These are phyloP conservation scores for Dentiscutata heterogama DNA, from an alignment of 371 early-diverging fungal genomes.

Conservation along the genomic window DNA sequence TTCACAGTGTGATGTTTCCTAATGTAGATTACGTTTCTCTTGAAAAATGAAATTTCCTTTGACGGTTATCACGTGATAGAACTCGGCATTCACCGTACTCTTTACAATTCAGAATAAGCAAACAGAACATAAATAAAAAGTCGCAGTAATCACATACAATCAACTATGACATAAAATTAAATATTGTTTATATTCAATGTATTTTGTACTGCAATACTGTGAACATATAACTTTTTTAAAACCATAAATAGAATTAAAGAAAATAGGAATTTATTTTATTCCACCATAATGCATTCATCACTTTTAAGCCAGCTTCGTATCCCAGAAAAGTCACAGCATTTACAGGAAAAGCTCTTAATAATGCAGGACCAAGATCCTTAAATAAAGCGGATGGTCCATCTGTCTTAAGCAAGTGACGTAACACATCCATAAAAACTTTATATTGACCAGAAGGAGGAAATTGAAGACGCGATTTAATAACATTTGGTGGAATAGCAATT, in stretches of 20 bases:
- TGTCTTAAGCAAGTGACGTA: constrained; percentile 81
- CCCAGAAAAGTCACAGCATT: constrained; percentile 73
- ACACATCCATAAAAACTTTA: constrained; percentile 81
- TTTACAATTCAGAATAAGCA: no score
- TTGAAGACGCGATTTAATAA: constrained; percentile 97
- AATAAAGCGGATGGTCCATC: constrained; percentile 96
- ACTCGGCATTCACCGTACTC: no score
- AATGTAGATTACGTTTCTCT: not conserved
- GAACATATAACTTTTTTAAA: no score
- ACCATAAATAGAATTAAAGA: no score
- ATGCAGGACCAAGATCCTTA: constrained; percentile 96
- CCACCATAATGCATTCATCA: constrained; percentile 33
- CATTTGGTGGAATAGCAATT: constrained; percentile 95
- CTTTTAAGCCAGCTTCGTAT: constrained; percentile 37
- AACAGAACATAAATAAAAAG: no score
- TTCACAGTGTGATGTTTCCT: not conserved
- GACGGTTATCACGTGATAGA: no score
- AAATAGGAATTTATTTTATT: no score
- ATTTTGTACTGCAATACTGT: no score
- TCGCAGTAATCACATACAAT: no score
- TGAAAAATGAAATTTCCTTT: no score
- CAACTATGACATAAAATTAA: no score
- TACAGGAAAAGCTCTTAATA: constrained; percentile 96
- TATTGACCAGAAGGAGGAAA: constrained; percentile 95
- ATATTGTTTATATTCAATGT: no score